Percentiles rank a stretch among this genome's conserved stretches.
phyloP scores from a whole-genome alignment of 805 yeast genomes.

The Crinitomyces ghanaensis region DNA sequence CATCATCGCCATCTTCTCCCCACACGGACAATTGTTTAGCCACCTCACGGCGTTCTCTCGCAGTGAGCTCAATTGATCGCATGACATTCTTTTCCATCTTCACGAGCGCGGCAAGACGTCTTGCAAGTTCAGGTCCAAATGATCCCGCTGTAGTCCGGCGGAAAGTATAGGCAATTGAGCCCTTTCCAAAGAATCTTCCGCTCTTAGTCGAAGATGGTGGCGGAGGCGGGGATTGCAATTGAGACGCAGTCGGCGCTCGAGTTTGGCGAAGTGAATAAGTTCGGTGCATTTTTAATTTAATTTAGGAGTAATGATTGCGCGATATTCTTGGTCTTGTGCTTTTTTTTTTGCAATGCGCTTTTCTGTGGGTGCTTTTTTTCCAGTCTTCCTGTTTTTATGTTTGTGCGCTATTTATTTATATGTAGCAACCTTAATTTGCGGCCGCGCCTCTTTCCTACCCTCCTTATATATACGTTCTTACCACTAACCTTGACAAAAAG shows the following conservation, averaged over 20 bases:
- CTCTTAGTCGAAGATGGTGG: constrained; percentile 84
- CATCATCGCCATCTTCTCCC: constrained; percentile 98
- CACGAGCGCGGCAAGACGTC: constrained; percentile 82
- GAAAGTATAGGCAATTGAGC: constrained; percentile 32
- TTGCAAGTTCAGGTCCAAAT: constrained; percentile 88
- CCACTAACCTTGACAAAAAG: too few relatives aligned
- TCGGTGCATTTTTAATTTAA: constrained; percentile 94
- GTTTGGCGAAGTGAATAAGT: constrained; percentile 91
- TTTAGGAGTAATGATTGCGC: too few relatives aligned
- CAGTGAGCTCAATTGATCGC: constrained; percentile 86
- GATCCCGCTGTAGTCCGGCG: constrained; percentile 83
- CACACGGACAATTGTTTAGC: constrained; percentile 94
- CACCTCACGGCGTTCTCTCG: constrained; percentile 88
- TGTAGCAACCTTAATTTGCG: too few relatives aligned
- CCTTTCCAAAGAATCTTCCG: constrained; percentile 81
- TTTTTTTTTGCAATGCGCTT: too few relatives aligned
- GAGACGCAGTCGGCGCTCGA: constrained; percentile 97
- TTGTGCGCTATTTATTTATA: too few relatives aligned
- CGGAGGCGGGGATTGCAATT: constrained; percentile 87
- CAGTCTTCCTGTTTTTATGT: too few relatives aligned
- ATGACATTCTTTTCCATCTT: constrained; percentile 94
- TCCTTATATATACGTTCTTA: too few relatives aligned
- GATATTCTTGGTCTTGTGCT: too few relatives aligned
- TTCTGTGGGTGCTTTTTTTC: too few relatives aligned
- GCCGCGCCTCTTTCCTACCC: too few relatives aligned